phyloP scores from a whole-genome alignment of 148 eudicot species.

The Vaccinium myrtillus region DNA sequence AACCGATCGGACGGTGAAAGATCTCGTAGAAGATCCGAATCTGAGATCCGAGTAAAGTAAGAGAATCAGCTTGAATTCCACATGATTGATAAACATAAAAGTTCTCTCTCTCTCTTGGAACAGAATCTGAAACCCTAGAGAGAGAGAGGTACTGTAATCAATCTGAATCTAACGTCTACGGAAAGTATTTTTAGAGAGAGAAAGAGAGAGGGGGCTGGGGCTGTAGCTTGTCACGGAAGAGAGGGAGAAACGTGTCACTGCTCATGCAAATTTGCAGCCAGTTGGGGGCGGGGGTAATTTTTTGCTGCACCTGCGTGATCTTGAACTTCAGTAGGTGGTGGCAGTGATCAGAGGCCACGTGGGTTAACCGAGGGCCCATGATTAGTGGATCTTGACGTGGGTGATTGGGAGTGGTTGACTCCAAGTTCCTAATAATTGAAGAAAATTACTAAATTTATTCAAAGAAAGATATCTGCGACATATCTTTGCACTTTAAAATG shows the following conservation, averaged over 20 bases:
- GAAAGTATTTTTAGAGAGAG: slow-evolving; percentile 14
- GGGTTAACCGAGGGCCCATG: not conserved
- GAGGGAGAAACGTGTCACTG: slow-evolving; percentile 22
- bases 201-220: slow-evolving; percentile 1
- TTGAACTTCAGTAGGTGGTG: no score
- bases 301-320: not conserved
- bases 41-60: slow-evolving; percentile 12
- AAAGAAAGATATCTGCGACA: not conserved
- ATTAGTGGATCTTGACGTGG: slow-evolving; percentile 4
- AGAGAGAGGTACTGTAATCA: slow-evolving; percentile 17
- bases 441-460: not conserved
- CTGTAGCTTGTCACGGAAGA: not conserved
- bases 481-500: not conserved
- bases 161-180: not conserved
- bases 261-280: slow-evolving; percentile 18
- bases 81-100: slow-evolving; percentile 1
- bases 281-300: not conserved
- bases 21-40: slow-evolving; percentile 20
- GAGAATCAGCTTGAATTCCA: slow-evolving; percentile 23
- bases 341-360: not conserved
- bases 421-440: not conserved
- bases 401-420: not conserved
- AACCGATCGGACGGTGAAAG: not conserved
- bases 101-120: not conserved
- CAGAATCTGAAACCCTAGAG: slow-evolving; percentile 38